Evolutionary conservation across 2,329 filamentous ascomycete species (phyloP).

Genomic region (Fusarium annulatum): DNA sequence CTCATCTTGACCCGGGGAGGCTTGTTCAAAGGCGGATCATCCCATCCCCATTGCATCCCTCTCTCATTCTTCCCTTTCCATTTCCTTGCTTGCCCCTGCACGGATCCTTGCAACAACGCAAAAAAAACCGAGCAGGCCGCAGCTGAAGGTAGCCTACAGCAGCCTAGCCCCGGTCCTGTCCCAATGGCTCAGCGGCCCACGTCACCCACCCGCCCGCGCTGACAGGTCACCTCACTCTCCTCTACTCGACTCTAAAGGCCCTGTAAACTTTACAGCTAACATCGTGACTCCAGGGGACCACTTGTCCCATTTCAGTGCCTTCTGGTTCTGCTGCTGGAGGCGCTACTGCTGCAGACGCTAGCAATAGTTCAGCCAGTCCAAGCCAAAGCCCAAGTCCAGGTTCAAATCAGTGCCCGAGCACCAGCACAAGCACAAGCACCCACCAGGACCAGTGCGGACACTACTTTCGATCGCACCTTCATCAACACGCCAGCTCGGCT

Average conservation of each 20-base stretch:
- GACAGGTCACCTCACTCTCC: constrained; percentile 34
- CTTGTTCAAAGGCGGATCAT: constrained; percentile 34
- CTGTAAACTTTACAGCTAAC: constrained; percentile 19
- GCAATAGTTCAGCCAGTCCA: constrained; percentile 3
- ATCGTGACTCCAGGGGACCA: constrained; percentile 27
- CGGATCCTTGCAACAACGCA: constrained; percentile 24
- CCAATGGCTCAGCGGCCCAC: constrained; percentile 43
- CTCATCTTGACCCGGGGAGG: constrained; percentile 32
- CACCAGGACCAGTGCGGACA: constrained; percentile 25
- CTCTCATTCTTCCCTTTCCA: constrained; percentile 2
- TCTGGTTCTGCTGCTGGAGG: constrained; percentile 1
- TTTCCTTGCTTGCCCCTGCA: constrained; percentile 26
- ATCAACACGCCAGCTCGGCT: constrained; percentile 34
- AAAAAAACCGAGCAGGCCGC: neutral
- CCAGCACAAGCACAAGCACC: constrained; percentile 5
- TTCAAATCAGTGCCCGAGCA: neutral
- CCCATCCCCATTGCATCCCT: constrained; percentile 7
- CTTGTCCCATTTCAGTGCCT: constrained; percentile 20
- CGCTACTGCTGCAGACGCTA: constrained; percentile 21
- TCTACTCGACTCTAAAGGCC: neutral
- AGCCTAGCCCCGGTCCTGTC: neutral
- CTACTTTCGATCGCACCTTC: constrained; percentile 39
- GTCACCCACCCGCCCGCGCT: constrained; percentile 43
- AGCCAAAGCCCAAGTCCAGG: neutral
- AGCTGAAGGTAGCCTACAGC: neutral